These are phyloP conservation scores for Backusella parvicylindrica DNA, from an alignment of 192 early-diverging fungal species.

Conservation along the genomic window DNA sequence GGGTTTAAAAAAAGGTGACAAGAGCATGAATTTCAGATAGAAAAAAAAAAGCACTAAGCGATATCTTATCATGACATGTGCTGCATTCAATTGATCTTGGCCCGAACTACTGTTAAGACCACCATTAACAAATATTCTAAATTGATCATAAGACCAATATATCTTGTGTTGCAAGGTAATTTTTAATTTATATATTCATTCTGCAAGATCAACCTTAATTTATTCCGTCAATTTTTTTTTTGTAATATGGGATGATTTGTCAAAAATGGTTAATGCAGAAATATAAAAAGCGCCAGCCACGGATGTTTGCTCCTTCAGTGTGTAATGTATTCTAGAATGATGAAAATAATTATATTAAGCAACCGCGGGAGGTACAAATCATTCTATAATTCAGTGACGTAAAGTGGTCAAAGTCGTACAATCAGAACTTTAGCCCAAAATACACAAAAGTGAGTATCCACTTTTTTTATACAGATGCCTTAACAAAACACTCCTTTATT, in stretches of 20 bases:
- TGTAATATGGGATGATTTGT: not conserved
- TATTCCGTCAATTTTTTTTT: not conserved
- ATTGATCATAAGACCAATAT: not conserved
- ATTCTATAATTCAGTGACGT: not conserved
- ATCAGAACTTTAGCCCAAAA: not conserved
- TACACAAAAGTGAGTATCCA: not conserved
- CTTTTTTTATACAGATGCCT: not conserved
- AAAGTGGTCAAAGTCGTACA: not conserved
- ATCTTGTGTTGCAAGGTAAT: not conserved
- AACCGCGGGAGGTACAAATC: not conserved
- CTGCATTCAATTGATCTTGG: not conserved
- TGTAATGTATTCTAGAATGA: not conserved
- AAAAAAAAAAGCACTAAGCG: not conserved
- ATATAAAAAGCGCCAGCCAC: not conserved
- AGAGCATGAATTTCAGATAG: not conserved
- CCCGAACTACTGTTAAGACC: not conserved
- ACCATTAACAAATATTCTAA: not conserved
- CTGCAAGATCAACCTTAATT: not conserved
- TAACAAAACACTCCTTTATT: not conserved
- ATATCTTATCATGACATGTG: not conserved
- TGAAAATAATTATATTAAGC: slow-evolving; percentile 4
- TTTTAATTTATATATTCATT: not conserved
- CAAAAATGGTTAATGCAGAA: not conserved
- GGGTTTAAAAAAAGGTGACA: not conserved
- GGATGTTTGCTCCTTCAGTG: not conserved